Evolutionary conservation across 805 yeast genomes (phyloP).

Genomic region (Candida easanensis): DNA sequence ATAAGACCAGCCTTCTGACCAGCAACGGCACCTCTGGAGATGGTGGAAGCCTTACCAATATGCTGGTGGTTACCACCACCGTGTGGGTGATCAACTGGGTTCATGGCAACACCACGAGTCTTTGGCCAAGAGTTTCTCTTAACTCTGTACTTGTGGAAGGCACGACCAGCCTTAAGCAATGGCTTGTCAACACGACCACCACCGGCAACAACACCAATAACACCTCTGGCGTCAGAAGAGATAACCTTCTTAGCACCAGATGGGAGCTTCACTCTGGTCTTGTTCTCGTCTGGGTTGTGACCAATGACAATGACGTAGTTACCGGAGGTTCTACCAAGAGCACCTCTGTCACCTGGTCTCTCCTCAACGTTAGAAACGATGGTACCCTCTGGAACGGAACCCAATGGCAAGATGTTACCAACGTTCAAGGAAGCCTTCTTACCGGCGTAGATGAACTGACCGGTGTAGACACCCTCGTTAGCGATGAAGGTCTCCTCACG

Average conservation of each 20-base stretch:
- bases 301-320: slow-evolving; percentile 98
- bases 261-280: slow-evolving; percentile 99
- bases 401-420: slow-evolving; percentile 97
- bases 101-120: slow-evolving; percentile 99
- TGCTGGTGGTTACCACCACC: slow-evolving; percentile 99
- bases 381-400: slow-evolving; percentile 99
- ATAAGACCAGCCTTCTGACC: slow-evolving; percentile 99
- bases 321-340: slow-evolving; percentile 99
- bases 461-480: slow-evolving; percentile 99
- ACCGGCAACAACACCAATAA: slow-evolving; percentile 99
- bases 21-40: slow-evolving; percentile 98
- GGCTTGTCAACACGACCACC: slow-evolving; percentile 99
- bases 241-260: slow-evolving; percentile 98
- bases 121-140: slow-evolving; percentile 99
- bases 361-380: slow-evolving; percentile 97
- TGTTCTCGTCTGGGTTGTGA: slow-evolving; percentile 98
- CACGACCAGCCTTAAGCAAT: slow-evolving; percentile 99
- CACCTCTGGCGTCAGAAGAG: slow-evolving; percentile 97
- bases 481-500: slow-evolving; percentile 99
- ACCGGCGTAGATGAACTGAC: slow-evolving; percentile 99
- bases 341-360: slow-evolving; percentile 99
- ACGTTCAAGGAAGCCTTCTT: slow-evolving; percentile 95
- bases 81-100: slow-evolving; percentile 99
- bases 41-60: slow-evolving; percentile 99
- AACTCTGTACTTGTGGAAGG: slow-evolving; percentile 98